Evolutionary conservation across 768 basidiomycete species (phyloP).

Genomic region (Paxillus ammoniavirescens): DNA sequence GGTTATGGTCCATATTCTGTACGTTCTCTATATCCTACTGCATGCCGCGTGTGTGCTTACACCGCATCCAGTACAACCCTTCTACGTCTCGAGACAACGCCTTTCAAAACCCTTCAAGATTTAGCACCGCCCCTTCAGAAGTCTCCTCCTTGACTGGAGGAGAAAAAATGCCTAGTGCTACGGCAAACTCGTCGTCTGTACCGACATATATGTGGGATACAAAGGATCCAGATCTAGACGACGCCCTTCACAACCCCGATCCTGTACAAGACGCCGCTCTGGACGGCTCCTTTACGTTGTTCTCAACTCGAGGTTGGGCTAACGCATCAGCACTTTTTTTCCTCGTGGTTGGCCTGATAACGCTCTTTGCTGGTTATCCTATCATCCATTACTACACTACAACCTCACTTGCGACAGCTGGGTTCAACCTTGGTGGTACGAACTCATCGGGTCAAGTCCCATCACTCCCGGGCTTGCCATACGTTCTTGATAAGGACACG

Average conservation of each 20-base stretch:
- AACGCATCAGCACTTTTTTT: constrained; percentile 75
- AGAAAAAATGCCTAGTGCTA: constrained; percentile 32
- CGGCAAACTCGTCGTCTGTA: constrained; percentile 56
- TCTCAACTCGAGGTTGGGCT: constrained; percentile 80
- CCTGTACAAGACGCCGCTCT: constrained; percentile 62
- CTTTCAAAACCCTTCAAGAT: constrained; percentile 50
- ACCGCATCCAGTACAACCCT: constrained; percentile 53
- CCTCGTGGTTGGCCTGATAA: constrained; percentile 65
- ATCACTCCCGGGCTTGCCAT: constrained; percentile 60
- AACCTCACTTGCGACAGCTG: constrained; percentile 31
- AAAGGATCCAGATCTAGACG: constrained; percentile 85
- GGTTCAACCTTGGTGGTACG: constrained; percentile 82
- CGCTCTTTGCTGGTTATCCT: constrained; percentile 87
- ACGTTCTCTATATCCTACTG: constrained; percentile 24
- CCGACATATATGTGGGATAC: constrained; percentile 76
- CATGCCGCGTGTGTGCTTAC: constrained; percentile 1
- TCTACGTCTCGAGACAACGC: constrained; percentile 37
- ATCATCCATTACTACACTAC: constrained; percentile 59
- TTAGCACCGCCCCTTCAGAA: constrained; percentile 55
- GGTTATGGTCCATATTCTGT: constrained; percentile 90
- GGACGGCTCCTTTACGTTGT: constrained; percentile 63
- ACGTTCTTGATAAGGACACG: constrained; percentile 76
- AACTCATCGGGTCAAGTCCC: constrained; percentile 90
- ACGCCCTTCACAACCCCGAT: constrained; percentile 87
- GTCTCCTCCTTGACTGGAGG: constrained; percentile 37